phyloP scores from a whole-genome alignment of 306 rosid species.

The Cucumis melo region DNA sequence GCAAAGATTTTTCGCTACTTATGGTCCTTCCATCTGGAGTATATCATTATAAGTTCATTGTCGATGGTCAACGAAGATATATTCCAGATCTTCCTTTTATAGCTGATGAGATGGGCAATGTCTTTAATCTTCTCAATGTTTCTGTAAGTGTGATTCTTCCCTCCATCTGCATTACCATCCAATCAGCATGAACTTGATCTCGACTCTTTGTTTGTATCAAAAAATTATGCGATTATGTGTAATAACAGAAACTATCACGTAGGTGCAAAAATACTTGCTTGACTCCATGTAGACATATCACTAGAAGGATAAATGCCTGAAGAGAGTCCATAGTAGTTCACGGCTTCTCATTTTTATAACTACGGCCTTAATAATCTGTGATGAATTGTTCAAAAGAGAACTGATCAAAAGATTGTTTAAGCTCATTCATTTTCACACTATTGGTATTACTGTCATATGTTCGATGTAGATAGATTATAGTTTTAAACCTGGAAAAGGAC shows the following conservation, averaged over 20 bases:
- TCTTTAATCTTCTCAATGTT: constrained; percentile 76
- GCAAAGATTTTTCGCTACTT: constrained; percentile 64
- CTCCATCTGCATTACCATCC: neutral
- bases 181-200: constrained; percentile 8
- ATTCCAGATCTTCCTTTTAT: constrained; percentile 62
- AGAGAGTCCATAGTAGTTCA: neutral
- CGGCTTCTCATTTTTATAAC: neutral
- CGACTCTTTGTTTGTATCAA: neutral
- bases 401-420: neutral
- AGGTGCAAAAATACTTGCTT: neutral
- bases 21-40: constrained; percentile 68
- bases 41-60: constrained; percentile 71
- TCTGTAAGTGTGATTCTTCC: constrained; percentile 32
- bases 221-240: neutral
- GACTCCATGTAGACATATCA: neutral
- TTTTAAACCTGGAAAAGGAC: neutral
- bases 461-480: neutral
- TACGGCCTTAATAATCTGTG: neutral
- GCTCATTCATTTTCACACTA: neutral
- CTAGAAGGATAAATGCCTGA: neutral
- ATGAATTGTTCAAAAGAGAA: neutral
- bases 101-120: constrained; percentile 64
- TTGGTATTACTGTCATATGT: neutral
- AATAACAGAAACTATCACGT: neutral
- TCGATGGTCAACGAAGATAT: constrained; percentile 72